Conservation (phyloP, 352 stramenopile species). For the Phytophthora quininea region DNA sequence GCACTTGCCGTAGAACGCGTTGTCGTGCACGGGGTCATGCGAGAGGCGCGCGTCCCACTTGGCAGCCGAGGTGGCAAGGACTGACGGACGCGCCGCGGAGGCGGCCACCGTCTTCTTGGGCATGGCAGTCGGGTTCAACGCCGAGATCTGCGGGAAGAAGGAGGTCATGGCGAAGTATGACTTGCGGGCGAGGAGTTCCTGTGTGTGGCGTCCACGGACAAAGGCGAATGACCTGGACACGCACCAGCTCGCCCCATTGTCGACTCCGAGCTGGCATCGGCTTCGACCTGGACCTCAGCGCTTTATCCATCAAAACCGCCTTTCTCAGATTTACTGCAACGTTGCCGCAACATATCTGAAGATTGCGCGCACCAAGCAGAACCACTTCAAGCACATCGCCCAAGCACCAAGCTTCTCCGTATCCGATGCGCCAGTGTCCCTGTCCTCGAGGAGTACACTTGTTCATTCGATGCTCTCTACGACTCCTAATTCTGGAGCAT, state of each 20-base stretch:
- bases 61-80: slow-evolving; percentile 64
- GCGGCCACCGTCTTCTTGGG: slow-evolving; percentile 17
- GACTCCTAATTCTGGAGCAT: no score
- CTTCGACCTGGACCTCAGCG: slow-evolving; percentile 8
- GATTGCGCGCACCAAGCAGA: slow-evolving; percentile 22
- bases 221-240: slow-evolving; percentile 20
- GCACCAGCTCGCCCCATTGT: slow-evolving; percentile 7
- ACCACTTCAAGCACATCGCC: slow-evolving; percentile 8
- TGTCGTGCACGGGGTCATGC: slow-evolving; percentile 74
- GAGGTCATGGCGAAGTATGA: slow-evolving; percentile 44
- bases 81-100: slow-evolving; percentile 24
- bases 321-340: slow-evolving; percentile 14
- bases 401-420: slow-evolving; percentile 17
- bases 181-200: slow-evolving; percentile 10
- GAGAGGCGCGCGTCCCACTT: slow-evolving; percentile 71
- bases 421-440: not conserved
- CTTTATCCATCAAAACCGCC: slow-evolving; percentile 30
- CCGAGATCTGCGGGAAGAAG: slow-evolving; percentile 73
- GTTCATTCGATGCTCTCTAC: no score
- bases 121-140: slow-evolving; percentile 46
- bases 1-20: slow-evolving; percentile 91
- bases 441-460: no score
- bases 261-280: not conserved
- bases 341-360: not conserved
- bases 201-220: slow-evolving; percentile 23